A percentile compares a stretch with the other conserved stretches of the same genome.
These are phyloP conservation scores for Aspergillus sp. DNA, from an alignment of 2,329 filamentous ascomycete species.

Conservation along the genomic window DNA sequence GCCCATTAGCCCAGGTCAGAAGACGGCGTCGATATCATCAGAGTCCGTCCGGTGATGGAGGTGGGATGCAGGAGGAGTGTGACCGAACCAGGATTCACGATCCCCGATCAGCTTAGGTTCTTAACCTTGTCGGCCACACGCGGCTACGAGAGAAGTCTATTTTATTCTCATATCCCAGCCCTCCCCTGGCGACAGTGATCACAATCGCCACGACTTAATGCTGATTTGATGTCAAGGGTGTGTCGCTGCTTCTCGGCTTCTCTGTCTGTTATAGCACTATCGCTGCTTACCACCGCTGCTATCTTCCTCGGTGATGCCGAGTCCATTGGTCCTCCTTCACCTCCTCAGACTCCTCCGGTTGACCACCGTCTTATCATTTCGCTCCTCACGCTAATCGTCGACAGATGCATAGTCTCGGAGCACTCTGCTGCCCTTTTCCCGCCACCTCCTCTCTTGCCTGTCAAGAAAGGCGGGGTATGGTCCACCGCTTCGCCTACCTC, in stretches of 20 bases:
- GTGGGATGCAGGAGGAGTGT: neutral
- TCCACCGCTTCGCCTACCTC: constrained; percentile 6
- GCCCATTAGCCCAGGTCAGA: neutral
- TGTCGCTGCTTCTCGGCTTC: too few relatives aligned
- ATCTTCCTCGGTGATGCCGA: too few relatives aligned
- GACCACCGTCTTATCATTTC: neutral
- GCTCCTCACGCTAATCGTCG: constrained; percentile 3
- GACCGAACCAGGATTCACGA: neutral
- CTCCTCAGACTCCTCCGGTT: neutral
- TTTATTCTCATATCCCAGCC: neutral
- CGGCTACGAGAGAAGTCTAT: constrained; percentile 3
- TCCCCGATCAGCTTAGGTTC: constrained; percentile 1
- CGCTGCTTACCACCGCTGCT: too few relatives aligned
- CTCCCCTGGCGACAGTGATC: too few relatives aligned
- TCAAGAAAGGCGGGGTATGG: constrained; percentile 13
- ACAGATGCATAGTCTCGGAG: constrained; percentile 1
- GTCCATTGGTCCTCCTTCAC: too few relatives aligned
- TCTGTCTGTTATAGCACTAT: too few relatives aligned
- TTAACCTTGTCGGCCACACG: constrained; percentile 1
- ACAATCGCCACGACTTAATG: too few relatives aligned
- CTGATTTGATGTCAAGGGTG: too few relatives aligned
- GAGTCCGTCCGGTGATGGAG: neutral
- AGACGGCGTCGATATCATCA: neutral
- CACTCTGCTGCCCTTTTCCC: constrained; percentile 1
- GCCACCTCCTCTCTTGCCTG: constrained; percentile 8